Conservation (phyloP, 345 rosid genomes). For the Lumnitzera racemosa region DNA sequence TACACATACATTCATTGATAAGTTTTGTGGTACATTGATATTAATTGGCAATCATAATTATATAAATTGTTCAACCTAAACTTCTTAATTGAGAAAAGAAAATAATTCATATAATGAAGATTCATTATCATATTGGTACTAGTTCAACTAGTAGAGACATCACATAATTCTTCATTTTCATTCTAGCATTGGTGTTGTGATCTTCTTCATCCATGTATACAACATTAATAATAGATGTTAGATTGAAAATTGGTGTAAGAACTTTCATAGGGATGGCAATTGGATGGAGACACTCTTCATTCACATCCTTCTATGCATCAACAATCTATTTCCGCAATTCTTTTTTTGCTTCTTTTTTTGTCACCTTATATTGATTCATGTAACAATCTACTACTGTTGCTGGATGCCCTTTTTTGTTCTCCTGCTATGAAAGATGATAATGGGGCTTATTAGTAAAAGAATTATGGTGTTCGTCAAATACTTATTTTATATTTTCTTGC, state of each 20-base stretch:
- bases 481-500: too few species aligned
- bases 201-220: slow-evolving; percentile 16
- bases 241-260: slow-evolving; percentile 15
- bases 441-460: background rate
- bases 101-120: too few species aligned
- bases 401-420: slow-evolving; percentile 14
- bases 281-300: slow-evolving; percentile 11
- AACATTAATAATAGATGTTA: slow-evolving; percentile 10
- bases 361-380: slow-evolving; percentile 3
- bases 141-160: slow-evolving; percentile 9
- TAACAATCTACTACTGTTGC: slow-evolving; percentile 15
- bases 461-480: too few species aligned
- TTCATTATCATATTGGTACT: background rate
- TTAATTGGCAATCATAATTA: too few species aligned
- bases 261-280: slow-evolving; percentile 6
- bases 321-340: slow-evolving; percentile 4
- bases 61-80: too few species aligned
- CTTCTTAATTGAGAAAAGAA: too few species aligned
- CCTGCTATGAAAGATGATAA: slow-evolving; percentile 3
- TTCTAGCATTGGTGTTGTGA: slow-evolving; percentile 1
- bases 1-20: too few species aligned
- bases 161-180: slow-evolving; percentile 1
- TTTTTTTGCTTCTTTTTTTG: slow-evolving; percentile 6
- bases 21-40: too few species aligned
- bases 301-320: slow-evolving; percentile 19